Conservation (phyloP, 2,329 filamentous ascomycete genomes). For the Lasiodiplodia hormozganensis region DNA sequence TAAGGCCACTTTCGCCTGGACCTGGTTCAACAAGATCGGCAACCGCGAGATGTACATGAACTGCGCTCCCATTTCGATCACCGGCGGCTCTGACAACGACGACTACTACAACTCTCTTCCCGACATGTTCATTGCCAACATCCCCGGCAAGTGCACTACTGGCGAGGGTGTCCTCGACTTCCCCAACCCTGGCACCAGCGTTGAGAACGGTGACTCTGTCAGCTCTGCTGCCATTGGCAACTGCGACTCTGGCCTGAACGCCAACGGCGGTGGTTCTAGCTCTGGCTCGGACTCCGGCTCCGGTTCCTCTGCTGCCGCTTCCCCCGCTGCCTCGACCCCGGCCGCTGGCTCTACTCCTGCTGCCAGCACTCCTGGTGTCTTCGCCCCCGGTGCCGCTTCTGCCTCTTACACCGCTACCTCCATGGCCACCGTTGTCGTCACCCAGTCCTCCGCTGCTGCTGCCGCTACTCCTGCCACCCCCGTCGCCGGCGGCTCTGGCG, state of each 20-base stretch:
- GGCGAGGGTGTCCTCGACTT: constrained; percentile 63
- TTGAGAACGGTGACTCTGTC: constrained; percentile 55
- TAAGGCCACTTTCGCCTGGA: constrained; percentile 82
- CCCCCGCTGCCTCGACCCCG: constrained; percentile 32
- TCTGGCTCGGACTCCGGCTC: constrained; percentile 40
- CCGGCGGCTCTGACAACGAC: constrained; percentile 56
- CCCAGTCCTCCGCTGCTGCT: constrained; percentile 3
- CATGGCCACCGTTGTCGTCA: constrained; percentile 30
- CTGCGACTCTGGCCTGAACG: constrained; percentile 40
- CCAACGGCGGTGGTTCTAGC: constrained; percentile 42
- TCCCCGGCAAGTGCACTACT: constrained; percentile 63
- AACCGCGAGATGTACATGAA: constrained; percentile 99
- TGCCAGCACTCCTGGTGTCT: constrained; percentile 32
- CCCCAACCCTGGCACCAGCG: constrained; percentile 69
- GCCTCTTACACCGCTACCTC: constrained; percentile 30
- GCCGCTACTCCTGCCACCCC: constrained; percentile 31
- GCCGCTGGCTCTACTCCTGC: constrained; percentile 31
- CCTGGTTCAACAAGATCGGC: constrained; percentile 91
- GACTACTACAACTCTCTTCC: constrained; percentile 69
- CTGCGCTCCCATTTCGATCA: constrained; percentile 78
- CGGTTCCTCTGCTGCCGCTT: constrained; percentile 25
- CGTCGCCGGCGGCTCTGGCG: constrained; percentile 28
- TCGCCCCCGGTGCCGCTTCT: constrained; percentile 29
- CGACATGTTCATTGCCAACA: constrained; percentile 77
- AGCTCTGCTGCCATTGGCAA: constrained; percentile 48